phyloP scores from a whole-genome alignment of 768 basidiomycete genomes.

The Lactarius akahatsu region DNA sequence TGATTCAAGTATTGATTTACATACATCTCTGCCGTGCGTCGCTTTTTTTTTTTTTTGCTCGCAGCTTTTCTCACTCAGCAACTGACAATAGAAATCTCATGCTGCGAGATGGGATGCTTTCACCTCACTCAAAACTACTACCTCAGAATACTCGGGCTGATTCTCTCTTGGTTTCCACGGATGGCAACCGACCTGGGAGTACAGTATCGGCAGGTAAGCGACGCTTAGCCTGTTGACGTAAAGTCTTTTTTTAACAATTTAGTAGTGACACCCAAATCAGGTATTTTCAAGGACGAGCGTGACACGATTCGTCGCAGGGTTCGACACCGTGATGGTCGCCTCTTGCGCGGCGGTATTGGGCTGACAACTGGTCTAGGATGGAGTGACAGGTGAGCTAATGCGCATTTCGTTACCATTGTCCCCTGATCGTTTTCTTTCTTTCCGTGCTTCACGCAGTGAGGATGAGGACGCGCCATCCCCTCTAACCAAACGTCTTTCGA shows the following conservation, averaged over 20 bases:
- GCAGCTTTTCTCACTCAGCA: not conserved
- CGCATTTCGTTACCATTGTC: not conserved
- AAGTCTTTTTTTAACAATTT: slow-evolving; percentile 10
- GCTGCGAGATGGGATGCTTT: slow-evolving; percentile 42
- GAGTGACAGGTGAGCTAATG: slow-evolving; percentile 39
- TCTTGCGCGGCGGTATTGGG: slow-evolving; percentile 41
- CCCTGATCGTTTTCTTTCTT: not conserved
- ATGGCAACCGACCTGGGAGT: slow-evolving; percentile 31
- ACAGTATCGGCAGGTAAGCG: slow-evolving; percentile 34
- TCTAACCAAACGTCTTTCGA: slow-evolving; percentile 39
- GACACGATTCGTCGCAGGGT: slow-evolving; percentile 38
- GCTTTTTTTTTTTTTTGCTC: not conserved
- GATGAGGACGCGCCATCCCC: slow-evolving; percentile 44
- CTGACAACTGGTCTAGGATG: slow-evolving; percentile 45
- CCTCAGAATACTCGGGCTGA: slow-evolving; percentile 30
- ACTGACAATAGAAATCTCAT: slow-evolving; percentile 38
- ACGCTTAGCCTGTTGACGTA: slow-evolving; percentile 6
- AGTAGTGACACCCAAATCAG: slow-evolving; percentile 38
- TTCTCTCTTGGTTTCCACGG: slow-evolving; percentile 26
- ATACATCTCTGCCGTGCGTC: slow-evolving; percentile 42
- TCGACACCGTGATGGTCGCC: slow-evolving; percentile 41
- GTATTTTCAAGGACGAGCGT: slow-evolving; percentile 40
- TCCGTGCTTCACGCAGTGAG: slow-evolving; percentile 33
- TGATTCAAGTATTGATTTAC: slow-evolving; percentile 41
- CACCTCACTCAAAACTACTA: slow-evolving; percentile 42